Evolutionary conservation across 176 grass and related monocot species (phyloP).

Genomic region (Aegilops umbellulata): DNA sequence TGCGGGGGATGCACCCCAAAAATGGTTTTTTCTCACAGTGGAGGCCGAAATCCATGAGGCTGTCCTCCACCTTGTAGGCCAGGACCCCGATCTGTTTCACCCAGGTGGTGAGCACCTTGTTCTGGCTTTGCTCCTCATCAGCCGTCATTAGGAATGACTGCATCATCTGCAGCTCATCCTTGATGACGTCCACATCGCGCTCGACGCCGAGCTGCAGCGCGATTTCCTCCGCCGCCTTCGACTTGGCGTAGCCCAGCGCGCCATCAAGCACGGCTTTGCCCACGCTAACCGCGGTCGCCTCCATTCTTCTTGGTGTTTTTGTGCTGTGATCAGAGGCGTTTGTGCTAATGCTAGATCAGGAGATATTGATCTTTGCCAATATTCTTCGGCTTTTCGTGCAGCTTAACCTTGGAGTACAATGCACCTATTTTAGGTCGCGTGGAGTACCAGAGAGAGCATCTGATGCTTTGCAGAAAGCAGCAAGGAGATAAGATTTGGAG

Average conservation of each 20-base stretch:
- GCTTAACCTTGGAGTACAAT: too few species aligned
- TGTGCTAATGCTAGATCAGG: too few species aligned
- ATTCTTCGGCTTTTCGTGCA: too few species aligned
- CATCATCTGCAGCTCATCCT: conserved; percentile 50
- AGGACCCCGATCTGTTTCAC: background rate
- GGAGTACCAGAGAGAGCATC: too few species aligned
- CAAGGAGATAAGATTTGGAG: too few species aligned
- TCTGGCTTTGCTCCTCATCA: background rate
- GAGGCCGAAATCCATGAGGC: background rate
- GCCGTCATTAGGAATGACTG: conserved; percentile 4
- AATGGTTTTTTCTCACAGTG: background rate
- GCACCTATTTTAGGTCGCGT: too few species aligned
- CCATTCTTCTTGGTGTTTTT: too few species aligned
- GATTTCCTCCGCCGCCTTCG: background rate
- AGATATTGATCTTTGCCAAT: too few species aligned
- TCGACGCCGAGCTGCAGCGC: conserved; percentile 30
- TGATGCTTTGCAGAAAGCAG: too few species aligned
- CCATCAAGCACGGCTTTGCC: too few species aligned
- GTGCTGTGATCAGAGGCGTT: too few species aligned
- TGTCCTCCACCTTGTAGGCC: conserved; percentile 19
- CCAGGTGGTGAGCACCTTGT: background rate
- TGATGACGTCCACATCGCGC: background rate
- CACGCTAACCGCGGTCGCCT: too few species aligned
- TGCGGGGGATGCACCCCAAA: background rate
- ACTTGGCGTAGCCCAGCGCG: background rate